Conservation (phyloP, 73 alveolate species). For the Effrenium voratum region DNA sequence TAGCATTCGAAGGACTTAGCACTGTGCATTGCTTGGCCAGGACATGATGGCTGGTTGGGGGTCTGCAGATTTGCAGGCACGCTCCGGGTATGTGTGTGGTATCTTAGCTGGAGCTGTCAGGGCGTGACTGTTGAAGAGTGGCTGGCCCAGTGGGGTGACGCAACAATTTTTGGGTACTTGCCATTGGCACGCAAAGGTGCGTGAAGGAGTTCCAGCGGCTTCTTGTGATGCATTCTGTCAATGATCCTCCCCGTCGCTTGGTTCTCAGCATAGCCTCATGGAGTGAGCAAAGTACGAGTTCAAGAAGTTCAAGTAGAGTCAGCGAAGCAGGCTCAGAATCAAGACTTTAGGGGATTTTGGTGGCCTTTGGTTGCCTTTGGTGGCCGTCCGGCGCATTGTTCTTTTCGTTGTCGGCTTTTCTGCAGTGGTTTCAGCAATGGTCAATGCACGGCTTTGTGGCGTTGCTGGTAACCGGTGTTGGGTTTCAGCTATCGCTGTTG, state of each 20-base stretch:
- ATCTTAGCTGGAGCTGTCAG: background rate
- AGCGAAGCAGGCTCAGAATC: too few relatives aligned
- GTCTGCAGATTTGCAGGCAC: background rate
- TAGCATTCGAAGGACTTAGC: background rate
- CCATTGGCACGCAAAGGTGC: conserved; percentile 31
- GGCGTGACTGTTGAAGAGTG: conserved; percentile 30
- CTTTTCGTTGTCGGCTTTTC: too few relatives aligned
- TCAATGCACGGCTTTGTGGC: too few relatives aligned
- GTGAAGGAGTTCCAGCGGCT: conserved; percentile 73
- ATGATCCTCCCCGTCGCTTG: conserved; percentile 61
- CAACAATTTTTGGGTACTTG: background rate
- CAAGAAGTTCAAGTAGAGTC: too few relatives aligned
- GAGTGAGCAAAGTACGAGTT: too few relatives aligned
- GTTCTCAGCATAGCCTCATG: too few relatives aligned
- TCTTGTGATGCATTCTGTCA: conserved; percentile 43
- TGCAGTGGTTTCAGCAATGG: too few relatives aligned
- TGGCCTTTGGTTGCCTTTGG: too few relatives aligned
- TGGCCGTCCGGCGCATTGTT: too few relatives aligned
- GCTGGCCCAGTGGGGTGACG: background rate
- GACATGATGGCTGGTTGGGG: conserved; percentile 79
- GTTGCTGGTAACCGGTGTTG: too few relatives aligned
- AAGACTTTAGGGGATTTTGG: too few relatives aligned
- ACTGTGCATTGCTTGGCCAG: background rate
- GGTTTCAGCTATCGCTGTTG: background rate
- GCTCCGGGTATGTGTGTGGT: background rate